Evolutionary conservation across 106 monocot species (phyloP), one percentile per base, ranked within the genome.

Genomic region (Dioscorea dumetorum): DNA sequence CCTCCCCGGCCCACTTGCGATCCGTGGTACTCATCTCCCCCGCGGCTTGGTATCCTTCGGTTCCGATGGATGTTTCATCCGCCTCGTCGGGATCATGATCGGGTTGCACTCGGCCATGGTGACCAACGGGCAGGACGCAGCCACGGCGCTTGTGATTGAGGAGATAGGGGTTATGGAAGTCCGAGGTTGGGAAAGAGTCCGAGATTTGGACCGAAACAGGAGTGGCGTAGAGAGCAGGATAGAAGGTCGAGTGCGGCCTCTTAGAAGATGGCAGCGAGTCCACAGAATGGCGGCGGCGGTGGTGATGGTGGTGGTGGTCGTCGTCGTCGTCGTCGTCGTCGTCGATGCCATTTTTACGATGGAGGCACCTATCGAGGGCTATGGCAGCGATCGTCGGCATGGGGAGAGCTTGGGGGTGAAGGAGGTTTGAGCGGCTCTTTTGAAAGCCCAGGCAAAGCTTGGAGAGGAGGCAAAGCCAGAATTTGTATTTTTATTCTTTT

Each of bases 141-240:
- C 71, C 71, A 20, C 80, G 70, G 18, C 80, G 61, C 69, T 81
- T 81, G 63, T 71, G 61, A 57, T 77, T 81, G 52, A 81, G 68
- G 23, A 81, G 48, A 41, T 77, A 77, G 48, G 80, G 80, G 1
- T 76, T 72, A 3, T 75, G 80, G 32, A 51, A 67, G 1, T 59
- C 72, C 24, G 57, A 48, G 9, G 62, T 33, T 7, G 74, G 73
- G 19, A 67, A 80, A 0, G 69, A 64, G 9, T 58, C 59, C 8
- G 74, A 48, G 48, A 75, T 70, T 61, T 22, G 24, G 22, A 65
- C 31, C n/a, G 63, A 57, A n/a, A 72, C 68, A 5, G 81, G 72
- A 22, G 76, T 73, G 9, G 76, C 64, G 69, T 81, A 81, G 12
- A 81, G 66, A 11, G 76, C 56, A 24, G 76, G 76, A 18, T 68